phyloP scores from a whole-genome alignment of 345 rosid genomes.

The Populus alba region DNA sequence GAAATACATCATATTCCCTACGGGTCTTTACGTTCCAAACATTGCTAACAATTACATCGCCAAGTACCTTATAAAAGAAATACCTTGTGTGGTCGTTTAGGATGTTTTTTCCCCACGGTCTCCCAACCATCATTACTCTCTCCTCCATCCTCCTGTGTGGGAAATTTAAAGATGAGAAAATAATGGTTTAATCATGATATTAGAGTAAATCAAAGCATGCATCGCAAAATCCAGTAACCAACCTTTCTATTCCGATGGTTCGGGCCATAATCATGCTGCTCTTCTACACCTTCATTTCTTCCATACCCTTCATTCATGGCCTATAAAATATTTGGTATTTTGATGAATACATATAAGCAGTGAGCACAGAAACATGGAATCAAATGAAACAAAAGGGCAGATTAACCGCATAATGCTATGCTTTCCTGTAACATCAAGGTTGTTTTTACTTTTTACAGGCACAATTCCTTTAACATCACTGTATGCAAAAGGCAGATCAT shows the following conservation, averaged over 20 bases:
- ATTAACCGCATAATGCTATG: too few species aligned
- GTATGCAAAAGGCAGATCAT: too few species aligned
- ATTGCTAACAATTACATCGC: background rate
- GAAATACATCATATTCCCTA: too few species aligned
- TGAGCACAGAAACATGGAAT: background rate
- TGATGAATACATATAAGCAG: background rate
- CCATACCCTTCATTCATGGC: slow-evolving; percentile 23
- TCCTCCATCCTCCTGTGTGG: slow-evolving; percentile 33
- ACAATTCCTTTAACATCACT: too few species aligned
- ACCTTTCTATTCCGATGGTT: slow-evolving; percentile 40
- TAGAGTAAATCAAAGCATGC: background rate
- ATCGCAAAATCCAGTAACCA: background rate
- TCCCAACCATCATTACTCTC: slow-evolving; percentile 77
- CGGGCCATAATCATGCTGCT: slow-evolving; percentile 19
- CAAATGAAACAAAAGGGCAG: background rate
- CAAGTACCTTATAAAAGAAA: background rate
- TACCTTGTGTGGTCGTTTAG: slow-evolving; percentile 61
- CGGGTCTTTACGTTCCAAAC: too few species aligned
- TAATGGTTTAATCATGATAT: background rate
- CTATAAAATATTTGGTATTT: slow-evolving; percentile 11
- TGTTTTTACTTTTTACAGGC: too few species aligned
- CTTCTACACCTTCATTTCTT: slow-evolving; percentile 25
- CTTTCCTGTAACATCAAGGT: too few species aligned
- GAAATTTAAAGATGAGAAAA: background rate
- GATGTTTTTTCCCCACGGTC: slow-evolving; percentile 63